Percentiles rank a stretch among this genome's conserved stretches.
phyloP scores from a whole-genome alignment of 257 asterid species.

The Solanum habrochaites region DNA sequence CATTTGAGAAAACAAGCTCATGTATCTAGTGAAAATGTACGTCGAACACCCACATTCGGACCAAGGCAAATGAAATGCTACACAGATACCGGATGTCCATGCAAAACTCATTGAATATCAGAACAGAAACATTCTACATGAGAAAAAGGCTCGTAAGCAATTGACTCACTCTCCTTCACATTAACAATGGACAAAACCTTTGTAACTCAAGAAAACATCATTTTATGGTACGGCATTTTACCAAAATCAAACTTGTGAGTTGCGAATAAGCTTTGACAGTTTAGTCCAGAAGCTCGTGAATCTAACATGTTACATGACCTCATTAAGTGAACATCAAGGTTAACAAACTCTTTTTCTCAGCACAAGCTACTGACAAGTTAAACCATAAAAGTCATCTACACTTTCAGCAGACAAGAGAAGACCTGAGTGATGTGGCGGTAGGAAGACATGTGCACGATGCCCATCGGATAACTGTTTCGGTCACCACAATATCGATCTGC shows the following conservation, averaged over 20 bases:
- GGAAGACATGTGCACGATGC: conserved; percentile 68
- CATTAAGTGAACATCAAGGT: neutral
- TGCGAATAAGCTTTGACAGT: neutral
- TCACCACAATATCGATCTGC: conserved; percentile 41
- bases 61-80: neutral
- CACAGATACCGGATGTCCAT: neutral
- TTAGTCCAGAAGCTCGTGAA: neutral
- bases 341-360: neutral
- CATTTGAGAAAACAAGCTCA: neutral
- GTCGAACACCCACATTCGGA: neutral
- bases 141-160: neutral
- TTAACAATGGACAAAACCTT: neutral
- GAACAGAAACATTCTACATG: conserved; percentile 1
- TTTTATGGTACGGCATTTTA: neutral
- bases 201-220: neutral
- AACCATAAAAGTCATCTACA: neutral
- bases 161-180: neutral
- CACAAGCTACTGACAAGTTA: neutral
- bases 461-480: conserved; percentile 77
- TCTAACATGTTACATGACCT: neutral
- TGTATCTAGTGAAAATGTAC: neutral
- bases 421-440: conserved; percentile 50
- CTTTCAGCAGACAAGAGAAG: conserved; percentile 60
- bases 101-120: neutral
- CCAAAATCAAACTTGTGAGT: neutral